These are phyloP conservation scores for Zygotorulaspora sp. DNA, from an alignment of 805 yeast genomes.

Conservation along the genomic window DNA sequence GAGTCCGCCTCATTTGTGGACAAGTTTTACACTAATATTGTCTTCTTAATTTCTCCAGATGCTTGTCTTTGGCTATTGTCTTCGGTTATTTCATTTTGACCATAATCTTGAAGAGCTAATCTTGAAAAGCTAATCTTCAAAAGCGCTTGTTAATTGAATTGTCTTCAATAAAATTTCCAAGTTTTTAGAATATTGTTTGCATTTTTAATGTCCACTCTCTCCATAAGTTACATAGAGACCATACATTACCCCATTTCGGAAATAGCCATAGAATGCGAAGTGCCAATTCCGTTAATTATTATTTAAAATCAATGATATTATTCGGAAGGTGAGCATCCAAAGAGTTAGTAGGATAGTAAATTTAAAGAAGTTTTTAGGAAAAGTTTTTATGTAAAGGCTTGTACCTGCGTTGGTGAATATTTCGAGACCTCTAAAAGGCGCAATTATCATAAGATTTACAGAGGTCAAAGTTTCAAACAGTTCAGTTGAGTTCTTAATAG, in stretches of 20 bases:
- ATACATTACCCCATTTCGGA: conserved; percentile 29
- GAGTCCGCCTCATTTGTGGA: not conserved
- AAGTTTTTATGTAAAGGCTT: conserved; percentile 32
- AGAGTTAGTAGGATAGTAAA: not conserved
- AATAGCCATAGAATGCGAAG: conserved; percentile 26
- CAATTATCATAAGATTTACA: conserved; percentile 32
- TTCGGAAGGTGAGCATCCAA: not conserved
- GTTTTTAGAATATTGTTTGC: conserved; percentile 23
- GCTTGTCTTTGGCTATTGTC: conserved; percentile 1
- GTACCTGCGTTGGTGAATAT: conserved; percentile 38
- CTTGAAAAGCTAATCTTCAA: conserved; percentile 31
- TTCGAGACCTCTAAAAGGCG: conserved; percentile 40
- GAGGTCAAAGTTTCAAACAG: conserved; percentile 25
- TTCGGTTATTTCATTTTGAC: conserved; percentile 32
- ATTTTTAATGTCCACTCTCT: conserved; percentile 28
- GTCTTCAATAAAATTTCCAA: conserved; percentile 7
- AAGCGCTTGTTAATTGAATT: conserved; percentile 21
- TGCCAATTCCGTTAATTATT: conserved; percentile 24
- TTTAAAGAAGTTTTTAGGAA: conserved; percentile 23
- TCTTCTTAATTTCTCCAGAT: conserved; percentile 3
- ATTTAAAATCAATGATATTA: not conserved
- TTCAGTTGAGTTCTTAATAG: conserved; percentile 26
- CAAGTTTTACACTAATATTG: conserved; percentile 1
- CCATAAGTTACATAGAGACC: conserved; percentile 36
- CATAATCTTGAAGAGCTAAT: too few relatives aligned